Evolutionary conservation across 768 basidiomycete genomes (phyloP).

Genomic region (Tephrocybe sp.): DNA sequence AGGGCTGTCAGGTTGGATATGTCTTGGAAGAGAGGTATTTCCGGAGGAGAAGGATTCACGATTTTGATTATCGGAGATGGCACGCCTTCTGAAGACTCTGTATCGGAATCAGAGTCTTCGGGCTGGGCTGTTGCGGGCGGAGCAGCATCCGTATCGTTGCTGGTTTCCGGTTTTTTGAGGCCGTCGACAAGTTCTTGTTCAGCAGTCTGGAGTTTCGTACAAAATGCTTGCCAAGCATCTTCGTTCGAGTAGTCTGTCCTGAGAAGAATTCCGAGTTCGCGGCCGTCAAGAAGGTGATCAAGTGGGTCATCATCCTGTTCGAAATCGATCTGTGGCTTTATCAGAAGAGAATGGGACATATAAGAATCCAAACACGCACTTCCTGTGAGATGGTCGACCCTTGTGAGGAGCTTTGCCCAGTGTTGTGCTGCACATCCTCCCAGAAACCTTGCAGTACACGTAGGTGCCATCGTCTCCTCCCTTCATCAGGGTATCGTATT

Average conservation of each 20-base stretch:
- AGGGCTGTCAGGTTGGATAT: conserved; percentile 68
- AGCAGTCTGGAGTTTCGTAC: conserved; percentile 44
- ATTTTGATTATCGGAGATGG: conserved; percentile 48
- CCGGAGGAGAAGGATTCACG: conserved; percentile 40
- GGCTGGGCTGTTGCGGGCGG: conserved; percentile 10
- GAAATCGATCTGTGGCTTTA: conserved; percentile 20
- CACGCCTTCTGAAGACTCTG: conserved; percentile 23
- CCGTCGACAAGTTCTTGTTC: conserved; percentile 54
- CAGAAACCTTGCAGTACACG: conserved; percentile 53
- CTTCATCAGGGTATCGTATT: conserved; percentile 46
- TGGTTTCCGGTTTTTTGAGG: conserved; percentile 12
- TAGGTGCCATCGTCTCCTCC: conserved; percentile 56
- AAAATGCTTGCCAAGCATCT: conserved; percentile 61
- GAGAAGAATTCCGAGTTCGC: conserved; percentile 61
- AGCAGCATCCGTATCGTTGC: neutral
- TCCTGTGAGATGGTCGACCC: conserved; percentile 7
- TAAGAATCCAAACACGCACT: neutral
- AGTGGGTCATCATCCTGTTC: conserved; percentile 51
- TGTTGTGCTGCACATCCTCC: conserved; percentile 26
- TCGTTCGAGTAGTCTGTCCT: conserved; percentile 75
- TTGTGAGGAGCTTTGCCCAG: neutral
- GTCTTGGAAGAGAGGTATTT: conserved; percentile 40
- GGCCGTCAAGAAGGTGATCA: conserved; percentile 47
- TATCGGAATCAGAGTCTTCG: conserved; percentile 36
- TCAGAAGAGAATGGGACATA: neutral